These are phyloP conservation scores for Ceratobasidium sp. DNA, from an alignment of 1,284 basidiomycete species.

Conservation along the genomic window DNA sequence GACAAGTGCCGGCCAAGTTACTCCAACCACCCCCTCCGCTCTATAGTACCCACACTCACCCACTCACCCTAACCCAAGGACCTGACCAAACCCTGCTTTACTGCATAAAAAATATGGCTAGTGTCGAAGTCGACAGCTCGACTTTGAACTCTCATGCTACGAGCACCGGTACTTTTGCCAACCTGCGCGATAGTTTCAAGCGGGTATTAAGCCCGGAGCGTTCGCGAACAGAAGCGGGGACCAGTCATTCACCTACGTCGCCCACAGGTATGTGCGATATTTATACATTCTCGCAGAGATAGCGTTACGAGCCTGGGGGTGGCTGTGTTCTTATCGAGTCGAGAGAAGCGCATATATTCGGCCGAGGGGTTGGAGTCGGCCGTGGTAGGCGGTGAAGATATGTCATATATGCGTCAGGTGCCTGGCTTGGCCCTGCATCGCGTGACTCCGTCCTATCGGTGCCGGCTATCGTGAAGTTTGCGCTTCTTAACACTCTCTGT, in stretches of 20 bases:
- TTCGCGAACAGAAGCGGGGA: slow-evolving; percentile 2
- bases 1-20: not conserved
- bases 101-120: slow-evolving; percentile 15
- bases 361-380: slow-evolving; percentile 32
- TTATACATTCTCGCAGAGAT: slow-evolving; percentile 22
- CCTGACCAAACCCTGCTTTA: not conserved
- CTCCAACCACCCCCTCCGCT: slow-evolving; percentile 7
- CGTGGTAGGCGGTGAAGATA: not conserved
- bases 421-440: not conserved
- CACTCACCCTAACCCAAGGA: not conserved
- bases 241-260: not conserved
- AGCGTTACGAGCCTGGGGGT: slow-evolving; percentile 22
- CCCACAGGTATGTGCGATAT: slow-evolving; percentile 19
- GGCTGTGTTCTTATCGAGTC: slow-evolving; percentile 17
- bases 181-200: slow-evolving; percentile 31
- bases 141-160: slow-evolving; percentile 4
- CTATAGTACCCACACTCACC: not conserved
- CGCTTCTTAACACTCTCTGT: slow-evolving; percentile 27
- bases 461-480: slow-evolving; percentile 17
- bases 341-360: slow-evolving; percentile 36
- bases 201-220: slow-evolving; percentile 37
- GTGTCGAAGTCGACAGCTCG: slow-evolving; percentile 23
- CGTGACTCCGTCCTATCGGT: slow-evolving; percentile 29
- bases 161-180: slow-evolving; percentile 14
- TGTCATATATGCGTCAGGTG: slow-evolving; percentile 33